A percentile compares a stretch with the other conserved stretches of the same genome.
Conservation (phyloP, 164 flowering plant genomes). For the Chimonanthus salicifolius region DNA sequence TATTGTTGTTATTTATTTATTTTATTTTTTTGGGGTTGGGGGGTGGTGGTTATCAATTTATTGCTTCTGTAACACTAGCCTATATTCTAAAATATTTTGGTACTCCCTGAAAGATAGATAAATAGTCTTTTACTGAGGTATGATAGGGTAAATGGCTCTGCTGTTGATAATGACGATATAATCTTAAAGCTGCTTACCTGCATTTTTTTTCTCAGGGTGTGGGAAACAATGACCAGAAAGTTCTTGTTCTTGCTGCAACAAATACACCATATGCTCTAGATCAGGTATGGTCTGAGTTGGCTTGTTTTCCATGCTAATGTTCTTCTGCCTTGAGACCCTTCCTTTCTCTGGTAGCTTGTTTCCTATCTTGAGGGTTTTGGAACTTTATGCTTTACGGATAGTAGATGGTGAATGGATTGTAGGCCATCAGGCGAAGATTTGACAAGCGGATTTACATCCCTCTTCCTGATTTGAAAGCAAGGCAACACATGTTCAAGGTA, state of each 20-base stretch:
- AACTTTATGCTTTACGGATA: neutral
- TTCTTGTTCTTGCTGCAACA: conserved; percentile 98
- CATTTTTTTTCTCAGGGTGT: conserved; percentile 63
- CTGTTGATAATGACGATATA: neutral
- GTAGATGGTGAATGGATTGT: conserved; percentile 6
- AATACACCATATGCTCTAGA: conserved; percentile 98
- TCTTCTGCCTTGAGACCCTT: neutral
- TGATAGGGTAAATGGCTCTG: neutral
- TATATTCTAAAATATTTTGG: neutral
- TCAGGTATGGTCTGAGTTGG: conserved; percentile 50
- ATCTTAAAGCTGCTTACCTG: neutral
- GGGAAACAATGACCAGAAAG: conserved; percentile 89
- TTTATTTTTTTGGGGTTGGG: too few relatives aligned
- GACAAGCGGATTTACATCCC: conserved; percentile 99
- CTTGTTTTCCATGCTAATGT: neutral
- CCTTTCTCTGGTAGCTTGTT: neutral
- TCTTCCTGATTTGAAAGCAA: conserved; percentile 90
- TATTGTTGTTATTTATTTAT: too few relatives aligned
- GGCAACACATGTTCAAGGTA: conserved; percentile 98
- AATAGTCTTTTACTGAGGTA: too few relatives aligned
- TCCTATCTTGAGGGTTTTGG: neutral
- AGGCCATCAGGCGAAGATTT: conserved; percentile 95
- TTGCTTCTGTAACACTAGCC: neutral
- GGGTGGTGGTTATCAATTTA: neutral
- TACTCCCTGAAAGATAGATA: neutral